Conservation (phyloP, 2,329 filamentous ascomycete genomes). For the Fonsecaea multimorphosa region DNA sequence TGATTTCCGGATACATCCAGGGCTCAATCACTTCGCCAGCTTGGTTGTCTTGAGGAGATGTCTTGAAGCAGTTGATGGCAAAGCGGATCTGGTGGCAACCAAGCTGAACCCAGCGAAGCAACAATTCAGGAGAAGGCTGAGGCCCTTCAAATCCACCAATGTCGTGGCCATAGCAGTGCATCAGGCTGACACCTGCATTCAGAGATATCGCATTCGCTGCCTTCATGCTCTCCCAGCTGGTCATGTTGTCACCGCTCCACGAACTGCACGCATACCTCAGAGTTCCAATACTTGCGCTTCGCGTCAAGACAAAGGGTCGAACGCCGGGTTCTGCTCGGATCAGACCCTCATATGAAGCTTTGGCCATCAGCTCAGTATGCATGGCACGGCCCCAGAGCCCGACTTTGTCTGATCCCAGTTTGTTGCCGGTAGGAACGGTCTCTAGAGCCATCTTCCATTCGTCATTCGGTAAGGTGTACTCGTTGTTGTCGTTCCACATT, state of each 20-base stretch:
- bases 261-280: slow-evolving; percentile 73
- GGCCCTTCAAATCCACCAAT: slow-evolving; percentile 77
- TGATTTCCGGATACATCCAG: slow-evolving; percentile 76
- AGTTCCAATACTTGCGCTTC: slow-evolving; percentile 73
- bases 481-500: slow-evolving; percentile 83
- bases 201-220: slow-evolving; percentile 72
- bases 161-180: slow-evolving; percentile 75
- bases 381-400: slow-evolving; percentile 73
- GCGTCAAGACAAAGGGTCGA: slow-evolving; percentile 71
- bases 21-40: slow-evolving; percentile 77
- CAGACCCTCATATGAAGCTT: slow-evolving; percentile 72
- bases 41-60: slow-evolving; percentile 66
- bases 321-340: slow-evolving; percentile 63
- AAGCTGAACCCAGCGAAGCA: slow-evolving; percentile 75
- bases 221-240: slow-evolving; percentile 74
- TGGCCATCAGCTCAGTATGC: slow-evolving; percentile 74
- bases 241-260: slow-evolving; percentile 78
- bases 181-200: slow-evolving; percentile 70
- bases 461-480: slow-evolving; percentile 71
- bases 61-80: slow-evolving; percentile 81
- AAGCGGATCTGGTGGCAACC: slow-evolving; percentile 73
- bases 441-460: slow-evolving; percentile 68
- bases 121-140: slow-evolving; percentile 71
- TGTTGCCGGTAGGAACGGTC: slow-evolving; percentile 40
- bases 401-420: slow-evolving; percentile 56